Percentiles rank a stretch among this genome's conserved stretches.
Conservation (phyloP, 2,329 filamentous ascomycete species). For the Rutstroemia sp. region DNA sequence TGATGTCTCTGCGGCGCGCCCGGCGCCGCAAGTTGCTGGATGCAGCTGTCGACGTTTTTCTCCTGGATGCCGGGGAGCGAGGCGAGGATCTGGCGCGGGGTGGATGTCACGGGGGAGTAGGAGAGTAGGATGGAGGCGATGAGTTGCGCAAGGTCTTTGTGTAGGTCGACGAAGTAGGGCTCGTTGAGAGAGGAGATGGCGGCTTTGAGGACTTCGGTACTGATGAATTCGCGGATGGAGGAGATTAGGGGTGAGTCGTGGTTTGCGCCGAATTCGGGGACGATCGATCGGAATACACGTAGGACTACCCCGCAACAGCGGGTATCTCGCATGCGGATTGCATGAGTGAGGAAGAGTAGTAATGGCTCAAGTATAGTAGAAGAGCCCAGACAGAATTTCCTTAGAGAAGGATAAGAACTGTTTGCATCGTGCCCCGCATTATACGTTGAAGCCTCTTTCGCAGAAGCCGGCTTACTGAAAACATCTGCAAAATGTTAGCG, state of each 20-base stretch:
- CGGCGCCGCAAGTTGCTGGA: constrained; percentile 51
- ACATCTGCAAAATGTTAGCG: constrained; percentile 14
- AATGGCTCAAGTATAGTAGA: constrained; percentile 77
- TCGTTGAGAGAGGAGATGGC: constrained; percentile 89
- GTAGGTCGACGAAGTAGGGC: constrained; percentile 91
- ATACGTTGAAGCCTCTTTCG: constrained; percentile 27
- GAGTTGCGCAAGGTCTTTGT: constrained; percentile 81
- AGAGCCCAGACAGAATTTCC: constrained; percentile 74
- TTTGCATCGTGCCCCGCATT: constrained; percentile 3
- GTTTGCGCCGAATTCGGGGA: constrained; percentile 65
- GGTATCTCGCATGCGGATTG: constrained; percentile 81
- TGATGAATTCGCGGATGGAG: constrained; percentile 83
- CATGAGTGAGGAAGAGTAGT: constrained; percentile 85
- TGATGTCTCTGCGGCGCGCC: constrained; percentile 64
- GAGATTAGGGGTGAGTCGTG: constrained; percentile 41
- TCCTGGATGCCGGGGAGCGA: constrained; percentile 70
- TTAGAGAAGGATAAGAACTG: constrained; percentile 49
- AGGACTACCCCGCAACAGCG: constrained; percentile 81
- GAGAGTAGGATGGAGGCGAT: constrained; percentile 79
- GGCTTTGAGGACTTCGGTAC: constrained; percentile 78
- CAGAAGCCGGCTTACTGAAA: constrained; percentile 4
- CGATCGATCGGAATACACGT: constrained; percentile 75
- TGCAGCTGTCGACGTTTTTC: constrained; percentile 57
- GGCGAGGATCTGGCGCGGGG: constrained; percentile 68
- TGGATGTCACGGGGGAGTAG: constrained; percentile 62